phyloP scores from a whole-genome alignment of 495 filamentous ascomycete genomes.

The Mytilinidion resinicola region DNA sequence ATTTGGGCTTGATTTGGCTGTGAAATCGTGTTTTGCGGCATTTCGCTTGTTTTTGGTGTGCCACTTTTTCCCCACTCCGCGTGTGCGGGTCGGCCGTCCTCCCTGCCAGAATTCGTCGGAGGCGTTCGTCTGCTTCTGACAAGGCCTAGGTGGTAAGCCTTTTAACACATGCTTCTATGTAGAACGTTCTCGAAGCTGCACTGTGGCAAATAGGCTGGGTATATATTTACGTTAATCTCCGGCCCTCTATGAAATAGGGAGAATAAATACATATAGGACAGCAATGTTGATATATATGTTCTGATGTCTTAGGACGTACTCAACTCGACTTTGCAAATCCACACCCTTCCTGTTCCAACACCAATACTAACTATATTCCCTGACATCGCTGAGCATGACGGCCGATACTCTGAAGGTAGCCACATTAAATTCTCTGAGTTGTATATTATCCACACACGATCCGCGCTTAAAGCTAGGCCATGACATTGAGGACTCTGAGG shows the following conservation, averaged over 20 bases:
- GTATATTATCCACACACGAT: constrained; percentile 24
- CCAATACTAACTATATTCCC: background rate
- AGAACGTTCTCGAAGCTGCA: background rate
- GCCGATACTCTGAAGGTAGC: constrained; percentile 27
- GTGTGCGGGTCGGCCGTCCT: background rate
- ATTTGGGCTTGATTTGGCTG: background rate
- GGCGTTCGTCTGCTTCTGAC: background rate
- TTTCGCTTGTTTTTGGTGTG: background rate
- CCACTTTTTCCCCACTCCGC: background rate
- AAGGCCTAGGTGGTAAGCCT: background rate
- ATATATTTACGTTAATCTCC: background rate
- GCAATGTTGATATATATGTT: background rate
- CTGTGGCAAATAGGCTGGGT: background rate
- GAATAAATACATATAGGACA: background rate
- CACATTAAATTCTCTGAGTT: constrained; percentile 10
- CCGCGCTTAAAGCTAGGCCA: constrained; percentile 24
- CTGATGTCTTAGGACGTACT: no score
- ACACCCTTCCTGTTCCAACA: background rate
- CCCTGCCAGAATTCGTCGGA: background rate
- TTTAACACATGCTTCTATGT: background rate
- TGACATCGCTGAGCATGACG: constrained; percentile 16
- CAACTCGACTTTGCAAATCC: background rate
- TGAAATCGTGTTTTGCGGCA: background rate
- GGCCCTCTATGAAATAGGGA: no score
- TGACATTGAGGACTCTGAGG: constrained; percentile 17